Conservation (phyloP, 192 early-diverging fungal species). For the Allomyces macrogynus region DNA sequence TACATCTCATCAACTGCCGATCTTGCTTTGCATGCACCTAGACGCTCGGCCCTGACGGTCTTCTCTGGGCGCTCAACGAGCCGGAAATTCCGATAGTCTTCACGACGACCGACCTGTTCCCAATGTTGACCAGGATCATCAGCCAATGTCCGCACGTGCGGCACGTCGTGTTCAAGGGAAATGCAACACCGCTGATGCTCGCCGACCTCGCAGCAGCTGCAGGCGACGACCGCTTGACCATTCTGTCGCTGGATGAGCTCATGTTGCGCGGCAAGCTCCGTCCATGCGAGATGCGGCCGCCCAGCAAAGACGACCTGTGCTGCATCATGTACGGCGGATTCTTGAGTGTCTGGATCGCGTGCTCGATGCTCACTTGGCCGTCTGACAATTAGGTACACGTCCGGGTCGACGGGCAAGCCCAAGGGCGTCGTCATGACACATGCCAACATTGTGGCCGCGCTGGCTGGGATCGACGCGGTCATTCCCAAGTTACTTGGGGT, state of each 20-base stretch:
- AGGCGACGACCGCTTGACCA: not conserved
- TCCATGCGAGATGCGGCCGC: slow-evolving; percentile 41
- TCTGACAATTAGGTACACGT: slow-evolving; percentile 30
- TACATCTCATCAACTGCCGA: too few species aligned
- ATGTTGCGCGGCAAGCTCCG: slow-evolving; percentile 38
- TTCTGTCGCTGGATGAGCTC: slow-evolving; percentile 49
- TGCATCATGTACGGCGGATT: slow-evolving; percentile 52
- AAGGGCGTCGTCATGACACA: slow-evolving; percentile 80
- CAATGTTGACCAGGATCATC: slow-evolving; percentile 36
- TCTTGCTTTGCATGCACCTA: too few species aligned
- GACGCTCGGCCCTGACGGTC: slow-evolving; percentile 65
- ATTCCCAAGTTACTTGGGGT: not conserved
- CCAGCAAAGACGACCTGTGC: slow-evolving; percentile 46
- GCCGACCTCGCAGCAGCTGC: slow-evolving; percentile 17
- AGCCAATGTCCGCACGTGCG: slow-evolving; percentile 35
- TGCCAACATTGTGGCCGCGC: slow-evolving; percentile 56
- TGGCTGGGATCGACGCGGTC: not conserved
- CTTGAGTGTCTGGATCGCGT: not conserved
- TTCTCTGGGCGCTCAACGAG: slow-evolving; percentile 65
- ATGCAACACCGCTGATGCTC: slow-evolving; percentile 22
- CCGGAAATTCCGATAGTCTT: slow-evolving; percentile 46
- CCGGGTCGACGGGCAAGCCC: slow-evolving; percentile 79
- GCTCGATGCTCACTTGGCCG: not conserved
- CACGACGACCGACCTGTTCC: slow-evolving; percentile 52
- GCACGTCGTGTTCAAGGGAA: slow-evolving; percentile 49